Conservation (phyloP, 768 basidiomycete species). For the Mycena vitilis region DNA sequence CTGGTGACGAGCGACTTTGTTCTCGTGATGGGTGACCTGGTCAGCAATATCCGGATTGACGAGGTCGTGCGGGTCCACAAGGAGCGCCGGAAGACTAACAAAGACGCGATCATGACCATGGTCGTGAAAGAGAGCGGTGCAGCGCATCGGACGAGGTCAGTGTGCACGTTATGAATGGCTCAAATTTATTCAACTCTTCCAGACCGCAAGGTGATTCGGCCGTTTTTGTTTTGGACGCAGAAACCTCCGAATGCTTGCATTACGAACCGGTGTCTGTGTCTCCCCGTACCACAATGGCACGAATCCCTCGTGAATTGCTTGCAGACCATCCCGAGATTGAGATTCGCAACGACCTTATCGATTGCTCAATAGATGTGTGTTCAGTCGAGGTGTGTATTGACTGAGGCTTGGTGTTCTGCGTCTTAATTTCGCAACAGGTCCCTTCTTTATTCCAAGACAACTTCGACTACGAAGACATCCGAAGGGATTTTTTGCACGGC, state of each 20-base stretch:
- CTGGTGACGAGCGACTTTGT: conserved; percentile 93
- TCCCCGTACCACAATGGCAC: conserved; percentile 69
- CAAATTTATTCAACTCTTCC: conserved; percentile 8
- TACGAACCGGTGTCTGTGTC: conserved; percentile 83
- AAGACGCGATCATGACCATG: conserved; percentile 97
- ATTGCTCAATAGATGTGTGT: conserved; percentile 93
- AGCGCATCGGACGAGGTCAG: conserved; percentile 79
- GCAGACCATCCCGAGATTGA: conserved; percentile 82
- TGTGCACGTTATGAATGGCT: conserved; percentile 15
- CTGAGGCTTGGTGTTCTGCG: neutral
- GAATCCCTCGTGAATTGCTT: conserved; percentile 84
- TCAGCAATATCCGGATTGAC: conserved; percentile 92
- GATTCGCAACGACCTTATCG: conserved; percentile 88
- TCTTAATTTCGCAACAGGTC: conserved; percentile 63
- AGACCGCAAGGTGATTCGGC: conserved; percentile 81
- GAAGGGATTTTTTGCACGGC: conserved; percentile 93
- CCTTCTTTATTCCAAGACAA: conserved; percentile 98
- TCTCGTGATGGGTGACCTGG: conserved; percentile 90
- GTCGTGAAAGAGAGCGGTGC: conserved; percentile 86
- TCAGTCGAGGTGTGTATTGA: conserved; percentile 79
- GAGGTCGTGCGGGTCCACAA: conserved; percentile 91
- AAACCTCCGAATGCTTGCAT: conserved; percentile 85
- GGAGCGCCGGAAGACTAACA: conserved; percentile 85
- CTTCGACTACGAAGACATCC: conserved; percentile 95
- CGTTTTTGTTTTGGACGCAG: conserved; percentile 81